These are phyloP conservation scores for Paraphoma sp. DNA, from an alignment of 2,329 filamentous ascomycete genomes.

Conservation along the genomic window DNA sequence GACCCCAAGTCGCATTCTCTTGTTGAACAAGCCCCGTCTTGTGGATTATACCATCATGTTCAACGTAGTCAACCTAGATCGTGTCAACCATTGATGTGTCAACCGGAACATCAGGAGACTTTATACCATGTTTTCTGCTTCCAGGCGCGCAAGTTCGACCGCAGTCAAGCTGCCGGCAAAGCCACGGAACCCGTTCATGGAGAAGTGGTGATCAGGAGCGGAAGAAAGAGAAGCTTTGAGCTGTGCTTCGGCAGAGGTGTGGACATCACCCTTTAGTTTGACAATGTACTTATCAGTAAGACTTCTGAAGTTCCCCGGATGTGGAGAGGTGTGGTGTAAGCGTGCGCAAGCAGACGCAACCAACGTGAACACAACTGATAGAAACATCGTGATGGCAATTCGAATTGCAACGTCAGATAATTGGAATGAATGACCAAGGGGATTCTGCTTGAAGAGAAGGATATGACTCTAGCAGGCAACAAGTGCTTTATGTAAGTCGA, in stretches of 20 bases:
- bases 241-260: conserved; percentile 22
- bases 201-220: conserved; percentile 38
- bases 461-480: too few species aligned
- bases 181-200: conserved; percentile 45
- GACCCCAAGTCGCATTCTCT: conserved; percentile 47
- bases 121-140: conserved; percentile 30
- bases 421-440: too few species aligned
- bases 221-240: conserved; percentile 25
- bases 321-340: too few species aligned
- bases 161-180: conserved; percentile 42
- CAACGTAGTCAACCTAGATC: conserved; percentile 43
- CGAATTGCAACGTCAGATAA: too few species aligned
- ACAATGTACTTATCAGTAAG: conserved; percentile 52
- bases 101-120: not conserved
- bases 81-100: not conserved
- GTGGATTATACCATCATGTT: conserved; percentile 41
- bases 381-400: too few species aligned
- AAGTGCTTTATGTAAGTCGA: too few species aligned
- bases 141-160: conserved; percentile 32
- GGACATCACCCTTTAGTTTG: conserved; percentile 48
- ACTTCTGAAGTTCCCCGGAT: not conserved
- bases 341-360: too few species aligned
- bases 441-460: too few species aligned
- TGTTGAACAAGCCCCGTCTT: conserved; percentile 41
- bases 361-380: too few species aligned